These are phyloP conservation scores for Cydonia oblonga DNA, from an alignment of 331 rosid species.

Conservation along the genomic window DNA sequence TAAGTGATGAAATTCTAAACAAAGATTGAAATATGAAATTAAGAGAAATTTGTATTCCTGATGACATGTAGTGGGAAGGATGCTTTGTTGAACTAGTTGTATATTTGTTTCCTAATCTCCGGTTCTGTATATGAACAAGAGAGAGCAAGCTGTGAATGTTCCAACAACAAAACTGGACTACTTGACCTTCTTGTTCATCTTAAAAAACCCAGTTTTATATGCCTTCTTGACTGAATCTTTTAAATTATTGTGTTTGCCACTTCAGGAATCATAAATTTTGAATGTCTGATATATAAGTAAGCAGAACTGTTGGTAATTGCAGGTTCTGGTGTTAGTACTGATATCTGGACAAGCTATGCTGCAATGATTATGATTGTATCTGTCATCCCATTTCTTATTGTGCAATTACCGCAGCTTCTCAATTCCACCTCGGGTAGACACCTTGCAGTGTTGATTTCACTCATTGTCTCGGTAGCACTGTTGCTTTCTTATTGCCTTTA, in stretches of 20 bases:
- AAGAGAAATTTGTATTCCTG: not conserved
- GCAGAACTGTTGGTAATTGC: constrained; percentile 20
- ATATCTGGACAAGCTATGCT: constrained; percentile 88
- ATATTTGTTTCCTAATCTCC: not conserved
- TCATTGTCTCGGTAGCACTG: constrained; percentile 42
- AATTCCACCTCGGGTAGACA: constrained; percentile 59
- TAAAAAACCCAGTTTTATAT: not conserved
- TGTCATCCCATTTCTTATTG: constrained; percentile 67
- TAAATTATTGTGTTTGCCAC: not conserved
- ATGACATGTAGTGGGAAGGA: not conserved
- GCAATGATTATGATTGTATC: constrained; percentile 81
- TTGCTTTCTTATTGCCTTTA: constrained; percentile 58
- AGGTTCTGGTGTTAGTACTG: constrained; percentile 96
- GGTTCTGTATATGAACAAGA: not conserved
- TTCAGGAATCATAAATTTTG: not conserved
- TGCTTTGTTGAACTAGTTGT: not conserved
- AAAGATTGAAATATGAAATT: not conserved
- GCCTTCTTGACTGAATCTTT: not conserved
- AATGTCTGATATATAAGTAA: not conserved
- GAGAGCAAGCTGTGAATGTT: not conserved
- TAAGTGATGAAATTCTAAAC: not conserved
- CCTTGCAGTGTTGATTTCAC: constrained; percentile 67
- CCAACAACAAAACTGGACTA: not conserved
- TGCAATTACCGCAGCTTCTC: constrained; percentile 76
- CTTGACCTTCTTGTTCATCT: not conserved